phyloP scores from a whole-genome alignment of 2,329 filamentous ascomycete species.

The Fulvia fulva region DNA sequence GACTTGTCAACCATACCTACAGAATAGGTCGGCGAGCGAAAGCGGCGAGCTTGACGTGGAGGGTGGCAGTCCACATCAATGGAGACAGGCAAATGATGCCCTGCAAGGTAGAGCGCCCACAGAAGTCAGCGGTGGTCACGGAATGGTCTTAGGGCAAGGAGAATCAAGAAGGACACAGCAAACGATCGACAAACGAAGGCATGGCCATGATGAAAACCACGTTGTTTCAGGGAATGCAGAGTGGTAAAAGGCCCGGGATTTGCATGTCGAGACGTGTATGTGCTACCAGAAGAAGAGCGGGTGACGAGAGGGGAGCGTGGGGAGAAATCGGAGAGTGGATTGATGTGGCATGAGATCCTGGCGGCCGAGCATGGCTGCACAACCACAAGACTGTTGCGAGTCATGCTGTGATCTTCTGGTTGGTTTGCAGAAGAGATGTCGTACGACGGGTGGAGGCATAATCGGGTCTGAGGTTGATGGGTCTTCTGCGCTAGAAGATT shows the following conservation, averaged over 20 bases:
- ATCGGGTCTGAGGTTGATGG: not conserved
- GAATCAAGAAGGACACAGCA: not conserved
- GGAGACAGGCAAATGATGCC: not conserved
- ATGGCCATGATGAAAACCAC: not conserved
- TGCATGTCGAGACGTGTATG: not conserved
- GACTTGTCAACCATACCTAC: not conserved
- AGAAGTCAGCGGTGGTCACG: not conserved
- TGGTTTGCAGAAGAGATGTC: not conserved
- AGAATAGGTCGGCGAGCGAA: not conserved
- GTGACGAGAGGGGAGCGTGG: not conserved
- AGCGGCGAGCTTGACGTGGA: not conserved
- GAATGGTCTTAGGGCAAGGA: not conserved
- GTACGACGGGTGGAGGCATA: not conserved
- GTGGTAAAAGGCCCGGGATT: not conserved
- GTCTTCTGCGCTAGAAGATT: not conserved
- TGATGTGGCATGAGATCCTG: not conserved
- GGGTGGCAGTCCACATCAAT: not conserved
- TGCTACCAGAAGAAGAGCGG: not conserved
- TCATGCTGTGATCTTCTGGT: not conserved
- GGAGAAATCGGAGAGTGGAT: not conserved
- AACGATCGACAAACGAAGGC: not conserved
- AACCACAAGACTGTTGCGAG: not conserved
- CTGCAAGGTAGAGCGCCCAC: not conserved
- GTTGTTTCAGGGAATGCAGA: not conserved
- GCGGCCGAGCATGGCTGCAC: not conserved